Evolutionary conservation across 176 grass and related monocot genomes (phyloP), one percentile per base, ranked within the genome.

Genomic region (Puccinellia tenuiflora): DNA sequence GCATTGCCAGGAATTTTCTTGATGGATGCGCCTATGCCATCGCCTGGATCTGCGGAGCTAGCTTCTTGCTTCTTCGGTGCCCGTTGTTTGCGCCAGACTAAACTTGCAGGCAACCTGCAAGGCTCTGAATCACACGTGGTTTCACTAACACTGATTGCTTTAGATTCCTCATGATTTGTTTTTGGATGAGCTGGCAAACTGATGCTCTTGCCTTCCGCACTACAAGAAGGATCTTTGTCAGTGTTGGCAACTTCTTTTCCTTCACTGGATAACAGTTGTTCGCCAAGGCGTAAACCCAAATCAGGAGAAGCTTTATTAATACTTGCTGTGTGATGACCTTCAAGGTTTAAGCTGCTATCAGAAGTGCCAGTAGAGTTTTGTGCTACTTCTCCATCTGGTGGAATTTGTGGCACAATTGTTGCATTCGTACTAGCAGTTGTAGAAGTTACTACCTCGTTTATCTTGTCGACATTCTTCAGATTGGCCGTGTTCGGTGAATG

Each of bases 161-260:
- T 73, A n/a, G 46, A 59, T 57, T 80, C 50, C 26, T 82, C 78
- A 38, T 82, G 30, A 53, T 62, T 88, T 62, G 59, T 3, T 62
- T 16, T 62, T 73, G 70, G 56, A 37, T 83, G 84, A 45, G 65
- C 35, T 45, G n/a, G 9, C 29, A n/a, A 54, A 72, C 54, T 83
- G 28, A 33, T 73, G 9, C 33, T 73, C 1, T 6, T 52, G 15
- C 25, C 47, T 4, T 79, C 65, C 20, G 26, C 18, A 20, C 24
- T 82, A 72, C 1, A 7, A 42, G 42, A 31, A 34, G 18, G 13
- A 33, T 26, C 54, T 62, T 2, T 40, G 52, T 5, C 35, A 35
- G 26, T n/a, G 26, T 50, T 30, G 26, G 21, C 17, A 46, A 39
- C 9, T 26, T 72, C 21, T 89, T 37, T 22, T 29, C 3, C 84